phyloP scores from a whole-genome alignment of 1,284 basidiomycete species.

The Sanghuangporus sanghuang region DNA sequence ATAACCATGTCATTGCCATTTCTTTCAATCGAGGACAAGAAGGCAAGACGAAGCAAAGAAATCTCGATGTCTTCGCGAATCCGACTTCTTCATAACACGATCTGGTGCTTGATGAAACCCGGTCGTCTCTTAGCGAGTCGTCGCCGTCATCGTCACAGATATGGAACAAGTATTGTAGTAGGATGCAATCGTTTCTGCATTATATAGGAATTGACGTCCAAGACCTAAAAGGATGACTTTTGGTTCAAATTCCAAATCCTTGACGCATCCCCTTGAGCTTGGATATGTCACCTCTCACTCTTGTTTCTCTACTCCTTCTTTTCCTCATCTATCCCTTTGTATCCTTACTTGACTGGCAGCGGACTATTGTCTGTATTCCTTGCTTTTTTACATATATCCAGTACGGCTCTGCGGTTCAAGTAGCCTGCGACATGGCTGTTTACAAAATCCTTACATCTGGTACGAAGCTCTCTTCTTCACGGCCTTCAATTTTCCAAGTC shows the following conservation, averaged over 20 bases:
- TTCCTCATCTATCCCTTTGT: neutral
- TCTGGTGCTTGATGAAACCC: neutral
- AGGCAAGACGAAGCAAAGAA: neutral
- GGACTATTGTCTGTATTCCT: neutral
- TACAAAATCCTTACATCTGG: slow-evolving; percentile 28
- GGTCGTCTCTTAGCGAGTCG: neutral
- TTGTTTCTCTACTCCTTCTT: neutral
- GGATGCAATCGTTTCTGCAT: neutral
- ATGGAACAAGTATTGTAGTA: neutral
- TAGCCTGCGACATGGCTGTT: slow-evolving; percentile 30
- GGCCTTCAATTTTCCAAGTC: neutral
- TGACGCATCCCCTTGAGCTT: neutral
- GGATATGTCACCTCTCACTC: neutral
- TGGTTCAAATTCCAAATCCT: neutral
- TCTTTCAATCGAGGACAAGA: neutral
- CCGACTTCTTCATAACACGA: neutral
- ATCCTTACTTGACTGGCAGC: neutral
- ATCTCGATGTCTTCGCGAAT: neutral
- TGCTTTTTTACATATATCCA: neutral
- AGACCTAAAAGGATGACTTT: too few relatives aligned
- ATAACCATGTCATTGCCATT: neutral
- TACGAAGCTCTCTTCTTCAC: slow-evolving; percentile 9
- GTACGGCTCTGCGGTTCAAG: slow-evolving; percentile 26
- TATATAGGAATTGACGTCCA: too few relatives aligned
- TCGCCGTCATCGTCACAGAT: neutral